Evolutionary conservation across 73 alveolate species (phyloP), one percentile per base, ranked within the genome.

Genomic region (Effrenium voratum): DNA sequence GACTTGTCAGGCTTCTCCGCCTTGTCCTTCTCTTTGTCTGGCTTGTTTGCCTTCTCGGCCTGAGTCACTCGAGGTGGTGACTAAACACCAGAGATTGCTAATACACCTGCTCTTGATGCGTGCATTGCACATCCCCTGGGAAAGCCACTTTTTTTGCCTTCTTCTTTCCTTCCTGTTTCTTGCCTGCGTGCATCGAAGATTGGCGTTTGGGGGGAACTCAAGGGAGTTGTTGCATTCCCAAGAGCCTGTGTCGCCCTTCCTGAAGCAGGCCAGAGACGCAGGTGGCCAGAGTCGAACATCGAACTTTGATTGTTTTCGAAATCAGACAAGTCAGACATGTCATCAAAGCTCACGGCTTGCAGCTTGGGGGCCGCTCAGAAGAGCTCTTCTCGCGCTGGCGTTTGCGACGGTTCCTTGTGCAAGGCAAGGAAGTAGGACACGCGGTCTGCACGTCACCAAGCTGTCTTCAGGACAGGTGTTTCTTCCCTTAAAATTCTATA

Each of bases 381-480:
- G 92, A 82, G 73, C 92, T 82, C 43, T 82, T 76, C 55, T 90
- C 97, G 5, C 97, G 83, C 66, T 90, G 97, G 36, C 97, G 87
- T 75, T 90, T 90, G 13, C 97, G 97, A 32, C 97, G 88, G 45
- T 90, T 86, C 97, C 97, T 90, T 19, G 77, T n/a, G n/a, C n/a
- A n/a, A n/a, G n/a, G n/a, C n/a, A n/a, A n/a, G n/a, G n/a, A n/a
- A n/a, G n/a, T n/a, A n/a, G n/a, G n/a, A n/a, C n/a, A n/a, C n/a
- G n/a, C n/a, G n/a, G n/a, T n/a, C n/a, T n/a, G n/a, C n/a, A n/a
- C n/a, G n/a, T n/a, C n/a, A n/a, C n/a, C n/a, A n/a, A n/a, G n/a
- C n/a, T n/a, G n/a, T n/a, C n/a, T n/a, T n/a, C n/a, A n/a, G n/a
- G n/a, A n/a, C n/a, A n/a, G n/a, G n/a, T n/a, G n/a, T n/a, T n/a